Percentiles rank a stretch among this genome's conserved stretches.
Conservation (phyloP, 1,284 basidiomycete genomes). For the Ganoderma multipileum region DNA sequence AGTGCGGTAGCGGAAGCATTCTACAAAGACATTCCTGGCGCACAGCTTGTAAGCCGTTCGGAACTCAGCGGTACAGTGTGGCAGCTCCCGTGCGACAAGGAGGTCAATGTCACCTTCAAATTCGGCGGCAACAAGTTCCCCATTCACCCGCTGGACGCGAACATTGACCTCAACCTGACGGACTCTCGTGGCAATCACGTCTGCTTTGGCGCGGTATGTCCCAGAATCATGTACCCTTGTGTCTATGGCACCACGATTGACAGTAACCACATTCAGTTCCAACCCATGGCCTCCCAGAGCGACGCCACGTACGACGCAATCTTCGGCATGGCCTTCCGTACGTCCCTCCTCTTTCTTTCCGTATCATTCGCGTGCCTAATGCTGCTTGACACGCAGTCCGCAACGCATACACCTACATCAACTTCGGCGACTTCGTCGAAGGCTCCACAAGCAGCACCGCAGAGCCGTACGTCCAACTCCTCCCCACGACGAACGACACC, state of each 20-base stretch:
- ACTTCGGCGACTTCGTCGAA: conserved; percentile 47
- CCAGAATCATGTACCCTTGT: neutral
- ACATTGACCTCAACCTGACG: conserved; percentile 31
- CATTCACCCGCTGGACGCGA: conserved; percentile 63
- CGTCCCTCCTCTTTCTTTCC: conserved; percentile 16
- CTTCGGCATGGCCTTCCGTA: conserved; percentile 45
- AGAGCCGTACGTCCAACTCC: conserved; percentile 43
- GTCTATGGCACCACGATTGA: neutral
- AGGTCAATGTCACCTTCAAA: conserved; percentile 65
- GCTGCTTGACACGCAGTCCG: conserved; percentile 35
- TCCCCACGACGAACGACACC: conserved; percentile 39
- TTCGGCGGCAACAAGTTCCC: conserved; percentile 58
- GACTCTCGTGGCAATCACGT: conserved; percentile 26
- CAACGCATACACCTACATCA: conserved; percentile 43
- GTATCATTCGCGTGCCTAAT: conserved; percentile 1
- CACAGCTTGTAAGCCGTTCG: conserved; percentile 49
- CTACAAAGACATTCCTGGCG: conserved; percentile 54
- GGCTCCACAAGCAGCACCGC: conserved; percentile 33
- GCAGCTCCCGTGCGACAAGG: conserved; percentile 59
- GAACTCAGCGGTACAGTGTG: conserved; percentile 52
- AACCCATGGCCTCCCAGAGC: conserved; percentile 31
- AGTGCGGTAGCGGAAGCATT: conserved; percentile 58
- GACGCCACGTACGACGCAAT: conserved; percentile 38
- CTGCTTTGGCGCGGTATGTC: conserved; percentile 36
- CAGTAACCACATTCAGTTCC: conserved; percentile 32